Conservation (phyloP, 768 basidiomycete genomes). For the Boletus patriciae region DNA sequence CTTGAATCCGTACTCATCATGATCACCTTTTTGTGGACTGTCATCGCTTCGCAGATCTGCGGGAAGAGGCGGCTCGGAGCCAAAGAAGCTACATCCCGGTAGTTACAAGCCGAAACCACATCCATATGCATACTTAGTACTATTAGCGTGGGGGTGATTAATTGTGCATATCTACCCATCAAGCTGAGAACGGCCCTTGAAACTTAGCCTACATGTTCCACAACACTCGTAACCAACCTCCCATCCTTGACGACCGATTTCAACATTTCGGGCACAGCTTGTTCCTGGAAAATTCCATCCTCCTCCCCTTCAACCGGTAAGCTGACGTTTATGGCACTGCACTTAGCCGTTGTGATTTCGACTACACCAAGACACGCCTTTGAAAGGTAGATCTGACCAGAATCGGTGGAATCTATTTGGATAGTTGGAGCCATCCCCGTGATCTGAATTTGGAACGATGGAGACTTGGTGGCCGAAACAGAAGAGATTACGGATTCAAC, state of each 20-base stretch:
- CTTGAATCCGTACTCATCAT: no score
- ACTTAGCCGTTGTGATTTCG: conserved; percentile 94
- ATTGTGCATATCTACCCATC: neutral
- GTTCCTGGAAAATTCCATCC: conserved; percentile 89
- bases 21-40: no score
- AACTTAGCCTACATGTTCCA: conserved; percentile 74
- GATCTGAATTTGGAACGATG: conserved; percentile 91
- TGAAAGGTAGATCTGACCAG: conserved; percentile 92
- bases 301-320: conserved; percentile 86
- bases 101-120: no score
- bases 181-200: neutral
- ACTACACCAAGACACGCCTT: conserved; percentile 73
- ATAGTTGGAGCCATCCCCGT: conserved; percentile 89
- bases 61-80: no score
- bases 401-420: conserved; percentile 92
- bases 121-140: neutral
- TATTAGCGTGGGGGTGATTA: neutral
- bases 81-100: no score
- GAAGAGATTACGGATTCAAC: conserved; percentile 93
- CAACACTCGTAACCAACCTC: conserved; percentile 82
- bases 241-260: conserved; percentile 79
- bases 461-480: conserved; percentile 84
- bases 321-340: conserved; percentile 88
- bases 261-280: conserved; percentile 93
- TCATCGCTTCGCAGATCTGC: no score